A percentile compares a stretch with the other conserved stretches of the same genome.
Evolutionary conservation across 1,284 basidiomycete genomes (phyloP).

Genomic region (Apiotrichum montevideense): DNA sequence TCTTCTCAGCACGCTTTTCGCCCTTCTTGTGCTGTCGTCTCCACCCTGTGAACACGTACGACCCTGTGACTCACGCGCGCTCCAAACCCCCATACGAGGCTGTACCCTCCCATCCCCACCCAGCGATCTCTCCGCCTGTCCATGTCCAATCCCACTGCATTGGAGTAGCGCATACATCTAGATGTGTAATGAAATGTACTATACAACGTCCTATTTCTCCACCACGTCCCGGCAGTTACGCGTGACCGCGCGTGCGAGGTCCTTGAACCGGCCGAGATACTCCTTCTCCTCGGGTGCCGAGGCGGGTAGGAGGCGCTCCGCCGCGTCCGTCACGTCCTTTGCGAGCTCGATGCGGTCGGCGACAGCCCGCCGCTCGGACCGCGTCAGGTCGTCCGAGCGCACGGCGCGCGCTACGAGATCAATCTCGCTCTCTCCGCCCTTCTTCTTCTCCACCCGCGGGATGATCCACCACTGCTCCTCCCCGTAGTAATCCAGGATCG

Average conservation of each 20-base stretch:
- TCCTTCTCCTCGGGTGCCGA: conserved; percentile 1
- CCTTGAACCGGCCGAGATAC: background rate
- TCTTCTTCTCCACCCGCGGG: background rate
- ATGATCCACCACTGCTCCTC: conserved; percentile 1
- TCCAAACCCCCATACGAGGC: too few species aligned
- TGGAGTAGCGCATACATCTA: conserved; percentile 2
- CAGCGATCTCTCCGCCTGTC: too few species aligned
- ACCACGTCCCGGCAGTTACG: background rate
- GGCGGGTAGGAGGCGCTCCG: conserved; percentile 3
- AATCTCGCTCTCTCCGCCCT: background rate
- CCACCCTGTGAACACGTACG: too few species aligned
- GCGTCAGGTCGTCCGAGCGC: too few species aligned
- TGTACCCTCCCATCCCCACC: too few species aligned
- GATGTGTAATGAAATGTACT: background rate
- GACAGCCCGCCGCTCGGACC: background rate
- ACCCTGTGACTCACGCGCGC: too few species aligned
- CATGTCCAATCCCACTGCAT: background rate
- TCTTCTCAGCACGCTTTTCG: too few species aligned
- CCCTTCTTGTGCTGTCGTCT: too few species aligned
- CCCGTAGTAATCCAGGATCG: conserved; percentile 12
- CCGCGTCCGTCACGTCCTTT: conserved; percentile 1
- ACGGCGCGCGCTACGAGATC: background rate
- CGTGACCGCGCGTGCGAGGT: background rate
- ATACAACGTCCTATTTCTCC: background rate
- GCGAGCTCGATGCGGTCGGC: conserved; percentile 9